phyloP scores from a whole-genome alignment of 441 rosid genomes.

The Gossypium trilobum region DNA sequence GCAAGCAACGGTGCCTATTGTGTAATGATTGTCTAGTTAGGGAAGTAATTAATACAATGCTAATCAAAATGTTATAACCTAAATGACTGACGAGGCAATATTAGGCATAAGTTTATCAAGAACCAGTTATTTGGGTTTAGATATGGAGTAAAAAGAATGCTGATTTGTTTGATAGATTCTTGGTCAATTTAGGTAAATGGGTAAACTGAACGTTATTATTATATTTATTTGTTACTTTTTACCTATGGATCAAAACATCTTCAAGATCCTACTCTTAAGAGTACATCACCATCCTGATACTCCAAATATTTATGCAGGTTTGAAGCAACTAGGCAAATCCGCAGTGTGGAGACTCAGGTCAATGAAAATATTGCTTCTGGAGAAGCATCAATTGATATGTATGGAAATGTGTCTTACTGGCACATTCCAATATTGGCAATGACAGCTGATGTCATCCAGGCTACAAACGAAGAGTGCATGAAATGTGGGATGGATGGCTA shows the following conservation, averaged over 20 bases:
- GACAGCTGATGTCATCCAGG: slow-evolving; percentile 92
- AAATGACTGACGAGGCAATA: background rate
- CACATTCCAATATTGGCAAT: slow-evolving; percentile 80
- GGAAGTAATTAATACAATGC: background rate
- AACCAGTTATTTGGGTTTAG: background rate
- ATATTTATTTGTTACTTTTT: background rate
- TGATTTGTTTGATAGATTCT: background rate
- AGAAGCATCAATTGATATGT: slow-evolving; percentile 35
- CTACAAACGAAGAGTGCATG: slow-evolving; percentile 60
- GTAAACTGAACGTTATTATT: background rate
- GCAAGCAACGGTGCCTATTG: background rate
- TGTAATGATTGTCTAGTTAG: background rate
- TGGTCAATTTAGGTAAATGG: background rate
- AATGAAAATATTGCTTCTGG: slow-evolving; percentile 45
- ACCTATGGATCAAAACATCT: background rate
- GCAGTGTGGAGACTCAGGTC: slow-evolving; percentile 41
- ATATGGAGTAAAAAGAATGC: background rate
- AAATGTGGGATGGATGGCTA: slow-evolving; percentile 89
- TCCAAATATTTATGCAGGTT: slow-evolving; percentile 38
- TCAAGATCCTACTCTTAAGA: background rate
- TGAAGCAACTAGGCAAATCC: slow-evolving; percentile 74
- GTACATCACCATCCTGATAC: background rate
- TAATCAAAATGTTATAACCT: background rate
- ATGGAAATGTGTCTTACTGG: slow-evolving; percentile 39
- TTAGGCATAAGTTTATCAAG: background rate